Evolutionary conservation across 169 alveolate species (phyloP), one percentile per base, ranked within the genome.

Genomic region (Cryptosporidium andersoni): DNA sequence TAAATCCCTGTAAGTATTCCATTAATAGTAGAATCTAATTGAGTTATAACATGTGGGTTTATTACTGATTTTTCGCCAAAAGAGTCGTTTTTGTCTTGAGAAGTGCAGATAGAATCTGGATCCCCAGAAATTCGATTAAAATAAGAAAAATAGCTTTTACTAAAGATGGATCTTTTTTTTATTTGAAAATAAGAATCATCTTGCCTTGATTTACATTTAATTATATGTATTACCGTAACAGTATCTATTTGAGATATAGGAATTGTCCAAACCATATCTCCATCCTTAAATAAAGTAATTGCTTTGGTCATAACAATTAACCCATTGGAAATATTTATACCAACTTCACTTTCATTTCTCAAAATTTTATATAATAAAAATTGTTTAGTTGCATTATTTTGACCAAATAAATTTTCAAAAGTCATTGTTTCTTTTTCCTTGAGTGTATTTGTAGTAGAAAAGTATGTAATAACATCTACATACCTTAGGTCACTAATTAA

Each of bases 311-410:
- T 36, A 36, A 66, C 55, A 36, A 66, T 66, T 34, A 66, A 12
- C 6, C 81, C 81, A 36, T 66, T 66, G 4, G 51, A 66, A 2
- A 52, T 14, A 37, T 37, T 51, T 14, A 51, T n/a, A 14, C 49
- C 36, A 36, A 65, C 36, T 16, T 66, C 81, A 4, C 55, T 65
- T n/a, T 53, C 55, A 39, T 34, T 66, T 7, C 36, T 51, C 51
- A 66, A 37, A 7, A 66, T 9, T 12, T 66, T 66, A 14, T 66
- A 66, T 66, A 66, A 52, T 55, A 66, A 42, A 45, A 66, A 66
- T 25, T 66, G 51, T 42, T 66, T 66, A 6, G 16, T 65, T n/a
- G 55, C 37, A n/a, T 42, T 52, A 53, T 47, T 66, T 2, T 52
- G 42, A 40, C 25, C 42, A 1, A 40, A 42, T 3, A 42, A 8